Evolutionary conservation across 805 yeast species (phyloP), one percentile per base, ranked within the genome.

Genomic region (Candida palmyrensis): DNA sequence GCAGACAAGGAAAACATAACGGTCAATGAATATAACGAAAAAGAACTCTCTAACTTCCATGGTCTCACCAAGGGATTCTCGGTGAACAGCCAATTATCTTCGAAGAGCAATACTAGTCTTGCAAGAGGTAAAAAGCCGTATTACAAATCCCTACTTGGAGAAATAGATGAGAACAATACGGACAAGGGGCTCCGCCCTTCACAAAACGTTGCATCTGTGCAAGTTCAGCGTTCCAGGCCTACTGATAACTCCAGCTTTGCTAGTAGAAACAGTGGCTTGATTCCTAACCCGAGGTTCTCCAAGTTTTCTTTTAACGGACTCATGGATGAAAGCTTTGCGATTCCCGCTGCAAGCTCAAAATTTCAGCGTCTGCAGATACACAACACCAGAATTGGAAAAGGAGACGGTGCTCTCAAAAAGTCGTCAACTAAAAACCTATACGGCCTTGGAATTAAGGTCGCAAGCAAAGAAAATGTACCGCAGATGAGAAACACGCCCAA

Each of bases 241-340:
- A 10, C 3, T 13, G 25, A 29, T 25, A 26, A 29, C 16, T 21
- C 32, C 11, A 17, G 23, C 9, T 17, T 29, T 19, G 32, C 19
- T 10, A 18, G 16, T 15, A 22, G 25, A 14, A 29, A 27, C 18
- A 27, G 27, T 24, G 53, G 40, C 6, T 47, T 60, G 33, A 58
- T 63, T 23, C 72, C 72, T 5, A 66, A 66, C 32, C 71, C 71
- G 8, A 45, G 65, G 22, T 66, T 66, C 35, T 66, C 72, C 0
- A 50, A 60, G 23, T 53, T 66, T 32, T 64, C 72, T 0, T 62
- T 66, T 44, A 62, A 63, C 31, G 69, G 66, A 2, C 44, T 65
- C 17, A 40, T 53, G 36, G 41, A 46, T 32, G 39, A 41, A 18
- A 38, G 28, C 25, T 35, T 27, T 32, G 42, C 35, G 27, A 11